Evolutionary conservation across 1,284 basidiomycete genomes (phyloP).

Genomic region (Waitea zeae): DNA sequence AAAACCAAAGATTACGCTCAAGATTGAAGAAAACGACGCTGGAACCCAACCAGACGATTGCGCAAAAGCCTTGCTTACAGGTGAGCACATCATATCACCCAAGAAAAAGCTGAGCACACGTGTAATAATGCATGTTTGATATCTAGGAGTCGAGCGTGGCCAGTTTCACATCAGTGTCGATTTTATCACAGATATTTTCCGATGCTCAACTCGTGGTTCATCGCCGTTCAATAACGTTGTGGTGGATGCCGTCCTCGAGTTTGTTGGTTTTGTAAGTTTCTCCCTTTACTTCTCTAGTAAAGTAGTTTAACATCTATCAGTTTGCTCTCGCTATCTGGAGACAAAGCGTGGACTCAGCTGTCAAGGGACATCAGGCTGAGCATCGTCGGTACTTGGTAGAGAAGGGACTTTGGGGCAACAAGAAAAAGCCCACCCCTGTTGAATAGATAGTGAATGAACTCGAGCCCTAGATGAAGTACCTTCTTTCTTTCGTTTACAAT

Average conservation of each 20-base stretch:
- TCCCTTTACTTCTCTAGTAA: neutral
- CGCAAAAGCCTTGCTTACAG: slow-evolving; percentile 44
- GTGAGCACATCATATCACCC: slow-evolving; percentile 24
- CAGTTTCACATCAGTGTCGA: slow-evolving; percentile 68
- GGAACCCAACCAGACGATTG: slow-evolving; percentile 51
- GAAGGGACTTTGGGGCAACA: no score
- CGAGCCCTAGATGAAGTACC: no score
- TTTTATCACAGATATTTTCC: slow-evolving; percentile 50
- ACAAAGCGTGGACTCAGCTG: slow-evolving; percentile 26
- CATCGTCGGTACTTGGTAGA: slow-evolving; percentile 25
- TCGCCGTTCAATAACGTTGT: slow-evolving; percentile 47
- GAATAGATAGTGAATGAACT: no score
- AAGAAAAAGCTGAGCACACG: slow-evolving; percentile 4
- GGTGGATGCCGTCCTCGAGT: slow-evolving; percentile 29
- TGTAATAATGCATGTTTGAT: neutral
- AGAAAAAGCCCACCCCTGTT: no score
- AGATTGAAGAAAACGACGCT: slow-evolving; percentile 69
- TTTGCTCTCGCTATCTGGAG: slow-evolving; percentile 36
- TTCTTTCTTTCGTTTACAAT: no score
- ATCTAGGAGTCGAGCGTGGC: slow-evolving; percentile 49
- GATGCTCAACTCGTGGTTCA: slow-evolving; percentile 49
- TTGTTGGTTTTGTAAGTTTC: slow-evolving; percentile 26
- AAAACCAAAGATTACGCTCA: slow-evolving; percentile 67
- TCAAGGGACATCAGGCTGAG: slow-evolving; percentile 25
- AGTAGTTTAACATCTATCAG: slow-evolving; percentile 12